Conservation (phyloP, 768 basidiomycete species). For the Tricholoma flavovirens region DNA sequence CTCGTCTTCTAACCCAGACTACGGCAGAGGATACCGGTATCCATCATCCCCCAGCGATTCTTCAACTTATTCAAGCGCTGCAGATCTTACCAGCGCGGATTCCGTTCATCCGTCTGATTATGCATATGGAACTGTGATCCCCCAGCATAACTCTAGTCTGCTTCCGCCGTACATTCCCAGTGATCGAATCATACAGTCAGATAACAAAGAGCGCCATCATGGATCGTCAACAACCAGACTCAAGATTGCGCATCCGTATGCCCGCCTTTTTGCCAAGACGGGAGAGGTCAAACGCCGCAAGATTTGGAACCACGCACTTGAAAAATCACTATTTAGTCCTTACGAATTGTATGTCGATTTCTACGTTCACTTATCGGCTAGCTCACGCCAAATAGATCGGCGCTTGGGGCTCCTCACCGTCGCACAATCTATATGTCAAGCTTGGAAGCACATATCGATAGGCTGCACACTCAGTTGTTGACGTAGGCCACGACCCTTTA, state of each 20-base stretch:
- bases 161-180: slow-evolving; percentile 5
- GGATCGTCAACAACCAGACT: slow-evolving; percentile 5
- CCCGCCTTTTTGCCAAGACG: slow-evolving; percentile 61
- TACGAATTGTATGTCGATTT: slow-evolving; percentile 51
- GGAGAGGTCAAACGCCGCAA: slow-evolving; percentile 61
- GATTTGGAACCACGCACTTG: slow-evolving; percentile 75
- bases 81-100: background rate
- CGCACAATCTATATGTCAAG: slow-evolving; percentile 69
- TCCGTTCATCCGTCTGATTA: background rate
- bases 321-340: slow-evolving; percentile 63
- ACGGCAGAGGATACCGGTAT: background rate
- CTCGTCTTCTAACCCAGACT: slow-evolving; percentile 4
- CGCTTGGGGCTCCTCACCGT: slow-evolving; percentile 59
- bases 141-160: slow-evolving; percentile 1
- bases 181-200: background rate
- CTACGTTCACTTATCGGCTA: background rate
- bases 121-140: background rate
- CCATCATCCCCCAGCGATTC: slow-evolving; percentile 9
- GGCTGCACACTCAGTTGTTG: slow-evolving; percentile 54
- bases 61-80: slow-evolving; percentile 4
- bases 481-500: slow-evolving; percentile 20
- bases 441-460: slow-evolving; percentile 68
- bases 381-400: slow-evolving; percentile 38
- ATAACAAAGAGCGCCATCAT: slow-evolving; percentile 2
- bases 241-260: slow-evolving; percentile 57